These are phyloP conservation scores for Haplosporangium gracile DNA, from an alignment of 192 early-diverging fungal species.

Conservation along the genomic window DNA sequence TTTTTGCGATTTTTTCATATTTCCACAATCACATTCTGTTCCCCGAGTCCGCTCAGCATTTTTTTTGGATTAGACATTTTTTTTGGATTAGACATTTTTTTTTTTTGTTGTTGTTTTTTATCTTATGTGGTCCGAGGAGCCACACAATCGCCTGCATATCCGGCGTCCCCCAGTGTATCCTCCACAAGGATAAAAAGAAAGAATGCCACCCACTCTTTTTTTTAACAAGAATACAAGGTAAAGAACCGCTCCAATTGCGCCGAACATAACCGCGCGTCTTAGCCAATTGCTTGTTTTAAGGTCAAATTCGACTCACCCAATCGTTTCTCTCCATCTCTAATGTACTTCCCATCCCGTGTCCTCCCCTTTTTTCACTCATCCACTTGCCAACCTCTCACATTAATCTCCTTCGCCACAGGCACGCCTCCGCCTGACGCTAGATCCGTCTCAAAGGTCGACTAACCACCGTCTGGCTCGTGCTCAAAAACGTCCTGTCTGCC, in stretches of 20 bases:
- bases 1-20: too few species aligned
- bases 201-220: too few species aligned
- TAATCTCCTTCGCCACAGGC: not conserved
- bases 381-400: not conserved
- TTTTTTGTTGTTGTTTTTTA: not conserved
- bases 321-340: not conserved
- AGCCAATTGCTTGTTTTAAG: not conserved
- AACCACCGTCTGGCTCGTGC: not conserved
- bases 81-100: conserved; percentile 1
- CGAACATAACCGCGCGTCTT: not conserved
- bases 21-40: too few species aligned
- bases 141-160: not conserved
- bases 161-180: too few species aligned
- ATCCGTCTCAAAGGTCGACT: not conserved
- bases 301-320: conserved; percentile 1
- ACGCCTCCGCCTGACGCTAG: not conserved
- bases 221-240: too few species aligned
- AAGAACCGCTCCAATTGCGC: not conserved
- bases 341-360: too few species aligned
- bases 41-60: not conserved
- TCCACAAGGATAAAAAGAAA: too few species aligned
- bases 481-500: not conserved
- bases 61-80: not conserved
- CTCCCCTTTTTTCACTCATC: not conserved
- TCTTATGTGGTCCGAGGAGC: not conserved